A percentile compares a stretch with the other conserved stretches of the same genome.
These are phyloP conservation scores for Filobasidium uniguttulatum DNA, from an alignment of 1,284 basidiomycete species.

Conservation along the genomic window DNA sequence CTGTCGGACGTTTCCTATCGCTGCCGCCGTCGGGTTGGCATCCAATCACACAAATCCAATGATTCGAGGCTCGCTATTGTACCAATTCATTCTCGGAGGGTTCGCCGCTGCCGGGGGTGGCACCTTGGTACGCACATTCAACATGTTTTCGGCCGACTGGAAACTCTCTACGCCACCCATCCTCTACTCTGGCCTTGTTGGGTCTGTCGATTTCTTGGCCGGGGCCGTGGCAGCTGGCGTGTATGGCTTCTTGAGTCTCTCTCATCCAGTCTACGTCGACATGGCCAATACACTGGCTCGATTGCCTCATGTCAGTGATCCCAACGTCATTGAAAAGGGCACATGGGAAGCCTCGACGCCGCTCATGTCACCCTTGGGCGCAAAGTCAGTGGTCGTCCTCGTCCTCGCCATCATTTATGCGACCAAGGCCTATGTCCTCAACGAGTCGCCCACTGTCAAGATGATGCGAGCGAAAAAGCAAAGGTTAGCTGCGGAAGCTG, in stretches of 20 bases:
- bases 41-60: constrained; percentile 10
- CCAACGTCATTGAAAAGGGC: not conserved
- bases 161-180: constrained; percentile 14
- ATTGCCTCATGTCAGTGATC: not conserved
- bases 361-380: constrained; percentile 13
- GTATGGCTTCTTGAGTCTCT: constrained; percentile 10
- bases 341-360: not conserved
- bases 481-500: not conserved
- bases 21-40: constrained; percentile 10
- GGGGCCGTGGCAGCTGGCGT: constrained; percentile 6
- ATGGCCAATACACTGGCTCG: not conserved
- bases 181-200: constrained; percentile 8
- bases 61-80: constrained; percentile 8
- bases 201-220: constrained; percentile 12
- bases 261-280: constrained; percentile 6
- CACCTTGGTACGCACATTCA: constrained; percentile 10
- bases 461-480: not conserved
- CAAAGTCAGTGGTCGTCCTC: constrained; percentile 10
- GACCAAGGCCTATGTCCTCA: constrained; percentile 7
- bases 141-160: constrained; percentile 15
- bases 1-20: constrained; percentile 13
- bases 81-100: constrained; percentile 13
- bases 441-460: constrained; percentile 6
- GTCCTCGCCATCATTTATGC: constrained; percentile 10
- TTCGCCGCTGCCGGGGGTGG: constrained; percentile 13